Conservation (phyloP, 2,329 filamentous ascomycete species). For the Dothideomycetes sp. region DNA sequence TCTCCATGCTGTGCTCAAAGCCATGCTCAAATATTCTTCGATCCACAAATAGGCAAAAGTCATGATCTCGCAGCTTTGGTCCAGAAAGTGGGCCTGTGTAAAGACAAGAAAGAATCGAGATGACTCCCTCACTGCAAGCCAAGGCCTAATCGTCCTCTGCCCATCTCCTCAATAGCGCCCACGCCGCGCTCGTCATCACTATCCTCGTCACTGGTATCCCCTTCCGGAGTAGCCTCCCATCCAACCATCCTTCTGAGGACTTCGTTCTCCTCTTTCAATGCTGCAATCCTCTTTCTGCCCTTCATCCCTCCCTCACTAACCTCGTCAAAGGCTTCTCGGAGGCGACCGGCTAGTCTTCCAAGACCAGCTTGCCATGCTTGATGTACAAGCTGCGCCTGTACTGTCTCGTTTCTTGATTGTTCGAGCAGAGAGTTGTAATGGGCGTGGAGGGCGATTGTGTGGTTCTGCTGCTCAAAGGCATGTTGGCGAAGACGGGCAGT, state of each 20-base stretch:
- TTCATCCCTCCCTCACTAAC: constrained; percentile 19
- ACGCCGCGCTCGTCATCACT: constrained; percentile 12
- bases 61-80: not conserved
- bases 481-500: constrained; percentile 21
- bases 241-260: constrained; percentile 33
- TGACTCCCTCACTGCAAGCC: not conserved
- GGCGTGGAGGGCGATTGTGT: constrained; percentile 33
- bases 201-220: constrained; percentile 30
- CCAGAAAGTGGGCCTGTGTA: too few species aligned
- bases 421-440: constrained; percentile 37
- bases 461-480: constrained; percentile 29
- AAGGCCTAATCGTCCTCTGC: not conserved
- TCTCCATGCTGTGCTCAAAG: not conserved
- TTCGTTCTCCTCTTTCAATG: constrained; percentile 36
- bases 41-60: not conserved
- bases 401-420: constrained; percentile 29
- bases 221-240: constrained; percentile 29
- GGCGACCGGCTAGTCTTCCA: constrained; percentile 30
- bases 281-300: constrained; percentile 27
- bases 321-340: constrained; percentile 26
- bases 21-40: not conserved
- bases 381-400: constrained; percentile 36
- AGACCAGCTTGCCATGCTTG: constrained; percentile 38
- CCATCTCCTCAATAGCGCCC: constrained; percentile 4
- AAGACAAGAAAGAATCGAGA: too few species aligned